Percentiles rank a stretch among this genome's conserved stretches.
phyloP scores from a whole-genome alignment of 148 eudicot genomes.

The Vaccinium macrocarpon region DNA sequence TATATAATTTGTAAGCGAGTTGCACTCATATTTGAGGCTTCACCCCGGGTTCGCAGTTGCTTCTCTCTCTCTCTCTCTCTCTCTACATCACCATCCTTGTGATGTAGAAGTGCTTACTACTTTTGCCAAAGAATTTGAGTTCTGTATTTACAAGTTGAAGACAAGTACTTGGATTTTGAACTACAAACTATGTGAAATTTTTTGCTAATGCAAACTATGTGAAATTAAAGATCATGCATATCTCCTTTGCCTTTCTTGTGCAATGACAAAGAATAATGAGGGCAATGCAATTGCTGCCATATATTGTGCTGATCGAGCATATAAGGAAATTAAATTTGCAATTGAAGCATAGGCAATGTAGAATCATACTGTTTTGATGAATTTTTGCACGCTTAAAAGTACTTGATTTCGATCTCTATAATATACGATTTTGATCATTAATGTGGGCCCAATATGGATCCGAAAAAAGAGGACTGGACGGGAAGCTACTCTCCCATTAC shows the following conservation, averaged over 20 bases:
- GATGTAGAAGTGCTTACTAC: neutral
- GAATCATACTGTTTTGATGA: neutral
- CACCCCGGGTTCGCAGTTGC: neutral
- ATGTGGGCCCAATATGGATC: too few relatives aligned
- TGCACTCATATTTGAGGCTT: constrained; percentile 1
- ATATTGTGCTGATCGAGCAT: neutral
- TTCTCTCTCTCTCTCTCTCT: neutral
- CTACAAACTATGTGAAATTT: neutral
- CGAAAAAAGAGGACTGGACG: too few relatives aligned
- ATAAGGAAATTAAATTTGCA: neutral
- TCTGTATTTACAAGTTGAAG: constrained; percentile 20
- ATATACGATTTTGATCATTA: too few relatives aligned
- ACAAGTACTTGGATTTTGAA: neutral
- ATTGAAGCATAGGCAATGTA: neutral
- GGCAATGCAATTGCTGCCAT: neutral
- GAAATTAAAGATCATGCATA: neutral
- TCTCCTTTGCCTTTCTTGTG: neutral
- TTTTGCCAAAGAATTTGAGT: neutral
- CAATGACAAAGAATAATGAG: neutral
- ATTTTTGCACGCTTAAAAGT: too few relatives aligned
- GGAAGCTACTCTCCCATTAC: too few relatives aligned
- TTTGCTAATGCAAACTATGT: too few relatives aligned
- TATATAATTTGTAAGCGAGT: neutral
- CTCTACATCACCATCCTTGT: neutral
- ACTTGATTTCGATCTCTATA: too few relatives aligned